Conservation (phyloP, 352 stramenopile species). For the Phytophthora crassamura region DNA sequence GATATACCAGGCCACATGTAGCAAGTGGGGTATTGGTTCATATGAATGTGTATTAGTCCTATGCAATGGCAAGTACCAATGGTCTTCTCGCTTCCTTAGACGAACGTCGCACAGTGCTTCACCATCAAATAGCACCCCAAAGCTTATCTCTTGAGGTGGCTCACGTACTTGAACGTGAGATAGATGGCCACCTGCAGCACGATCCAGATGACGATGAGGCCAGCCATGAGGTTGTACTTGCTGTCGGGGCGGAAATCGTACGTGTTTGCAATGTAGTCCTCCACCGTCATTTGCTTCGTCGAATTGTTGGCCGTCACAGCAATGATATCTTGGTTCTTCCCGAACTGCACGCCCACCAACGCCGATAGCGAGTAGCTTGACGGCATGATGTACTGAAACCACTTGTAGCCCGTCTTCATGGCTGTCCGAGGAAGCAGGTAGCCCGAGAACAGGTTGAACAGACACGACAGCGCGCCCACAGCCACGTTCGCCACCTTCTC, state of each 20-base stretch:
- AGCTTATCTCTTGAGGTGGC: slow-evolving; percentile 79
- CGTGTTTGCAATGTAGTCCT: slow-evolving; percentile 45
- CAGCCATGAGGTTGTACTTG: slow-evolving; percentile 55
- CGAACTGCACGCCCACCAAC: slow-evolving; percentile 43
- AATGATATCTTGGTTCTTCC: slow-evolving; percentile 38
- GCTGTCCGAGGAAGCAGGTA: slow-evolving; percentile 54
- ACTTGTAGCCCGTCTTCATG: slow-evolving; percentile 68
- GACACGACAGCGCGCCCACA: slow-evolving; percentile 62
- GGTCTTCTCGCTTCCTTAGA: too few relatives aligned
- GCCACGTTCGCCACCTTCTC: slow-evolving; percentile 76
- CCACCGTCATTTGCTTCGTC: slow-evolving; percentile 31
- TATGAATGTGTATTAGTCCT: too few relatives aligned
- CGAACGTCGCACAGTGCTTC: too few relatives aligned
- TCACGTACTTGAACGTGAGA: slow-evolving; percentile 77
- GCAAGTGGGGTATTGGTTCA: too few relatives aligned
- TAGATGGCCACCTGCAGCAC: slow-evolving; percentile 60
- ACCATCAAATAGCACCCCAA: too few relatives aligned
- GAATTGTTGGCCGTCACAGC: slow-evolving; percentile 2
- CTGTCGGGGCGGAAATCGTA: slow-evolving; percentile 60
- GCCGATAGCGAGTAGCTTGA: slow-evolving; percentile 58
- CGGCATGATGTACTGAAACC: slow-evolving; percentile 68
- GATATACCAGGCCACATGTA: too few relatives aligned
- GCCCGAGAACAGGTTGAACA: slow-evolving; percentile 71
- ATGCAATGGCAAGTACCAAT: too few relatives aligned
- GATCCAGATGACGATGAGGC: slow-evolving; percentile 55